Evolutionary conservation across 192 early-diverging fungal species (phyloP), one percentile per base, ranked within the genome.

Genomic region (Coemansia sp.): DNA sequence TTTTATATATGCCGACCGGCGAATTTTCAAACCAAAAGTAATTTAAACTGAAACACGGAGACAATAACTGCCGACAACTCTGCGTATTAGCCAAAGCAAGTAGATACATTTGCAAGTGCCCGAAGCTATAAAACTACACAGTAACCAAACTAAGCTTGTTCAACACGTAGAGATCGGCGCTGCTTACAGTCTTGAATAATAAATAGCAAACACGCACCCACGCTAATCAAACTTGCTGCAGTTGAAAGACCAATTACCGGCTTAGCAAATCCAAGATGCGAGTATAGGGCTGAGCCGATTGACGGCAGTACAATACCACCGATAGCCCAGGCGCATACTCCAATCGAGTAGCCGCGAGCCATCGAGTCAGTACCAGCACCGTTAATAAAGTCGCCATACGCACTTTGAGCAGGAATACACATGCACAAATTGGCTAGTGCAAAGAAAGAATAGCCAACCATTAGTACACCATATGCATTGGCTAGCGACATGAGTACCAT

Each of bases 311-410:
- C 52, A 10, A 76, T 76, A 8, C 67, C 73, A 6, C 64, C 64
- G 1, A 51, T 26, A 10, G 73, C 63, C 73, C 73, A 76, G 0
- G 73, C 58, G 31, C 57, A 24, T 20, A 51, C 49, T 7, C 64
- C 57, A n/a, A 76, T 58, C 0, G 64, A 48, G 47, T 62, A 76
- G 15, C 64, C 60, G 11, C 56, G 67, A 14, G 68, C 73, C 73
- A 76, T 76, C 11, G 64, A 62, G 21, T 70, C 47, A 1, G 48
- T n/a, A n/a, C 52, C 48, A 2, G 28, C 42, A 20, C 36, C 51
- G 46, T 76, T 76, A 3, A 76, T 56, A 58, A 70, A 58, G 40
- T 76, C 73, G n/a, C 73, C 73, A 42, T 63, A 76, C 2, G 73
- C 73, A 49, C 73, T 76, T 36, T 76, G 67, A 3, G 66, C 58